These are phyloP conservation scores for Apiospora arundinis DNA, from an alignment of 2,329 filamentous ascomycete genomes.

Conservation along the genomic window DNA sequence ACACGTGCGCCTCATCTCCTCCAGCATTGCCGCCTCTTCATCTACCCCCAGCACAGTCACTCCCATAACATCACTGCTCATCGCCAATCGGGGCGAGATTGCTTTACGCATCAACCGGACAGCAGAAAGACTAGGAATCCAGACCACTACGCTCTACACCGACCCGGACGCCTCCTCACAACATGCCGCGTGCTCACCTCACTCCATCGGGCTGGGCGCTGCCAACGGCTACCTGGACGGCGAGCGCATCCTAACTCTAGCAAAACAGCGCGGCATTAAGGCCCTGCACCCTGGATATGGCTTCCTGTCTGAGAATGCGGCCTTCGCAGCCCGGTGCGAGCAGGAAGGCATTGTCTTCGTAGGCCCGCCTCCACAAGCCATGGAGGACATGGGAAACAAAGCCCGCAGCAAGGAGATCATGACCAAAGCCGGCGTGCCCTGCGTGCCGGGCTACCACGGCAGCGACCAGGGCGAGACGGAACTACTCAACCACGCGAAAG, in stretches of 20 bases:
- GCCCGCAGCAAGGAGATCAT: slow-evolving; percentile 91
- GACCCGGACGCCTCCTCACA: slow-evolving; percentile 87
- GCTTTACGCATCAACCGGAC: slow-evolving; percentile 91
- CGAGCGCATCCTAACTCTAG: slow-evolving; percentile 87
- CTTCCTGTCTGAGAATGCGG: slow-evolving; percentile 92
- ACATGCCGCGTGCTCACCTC: slow-evolving; percentile 85
- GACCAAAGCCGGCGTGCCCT: slow-evolving; percentile 91
- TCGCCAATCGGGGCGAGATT: slow-evolving; percentile 97
- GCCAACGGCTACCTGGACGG: slow-evolving; percentile 91
- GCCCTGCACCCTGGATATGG: slow-evolving; percentile 97
- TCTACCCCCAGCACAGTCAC: slow-evolving; percentile 45
- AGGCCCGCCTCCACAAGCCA: slow-evolving; percentile 83
- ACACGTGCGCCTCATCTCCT: slow-evolving; percentile 41
- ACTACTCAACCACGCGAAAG: slow-evolving; percentile 71
- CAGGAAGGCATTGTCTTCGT: slow-evolving; percentile 94
- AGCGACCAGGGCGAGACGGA: slow-evolving; percentile 73
- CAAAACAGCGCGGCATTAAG: slow-evolving; percentile 84
- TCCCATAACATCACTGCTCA: slow-evolving; percentile 80
- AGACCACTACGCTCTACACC: slow-evolving; percentile 93
- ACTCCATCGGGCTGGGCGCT: slow-evolving; percentile 82
- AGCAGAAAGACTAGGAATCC: slow-evolving; percentile 85
- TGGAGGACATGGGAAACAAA: slow-evolving; percentile 73
- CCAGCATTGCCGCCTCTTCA: slow-evolving; percentile 30
- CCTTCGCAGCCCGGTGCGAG: slow-evolving; percentile 86
- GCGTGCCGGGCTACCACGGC: slow-evolving; percentile 95